These are phyloP conservation scores for Neopestalotiopsis rosae DNA, from an alignment of 2,329 filamentous ascomycete species.

Conservation along the genomic window DNA sequence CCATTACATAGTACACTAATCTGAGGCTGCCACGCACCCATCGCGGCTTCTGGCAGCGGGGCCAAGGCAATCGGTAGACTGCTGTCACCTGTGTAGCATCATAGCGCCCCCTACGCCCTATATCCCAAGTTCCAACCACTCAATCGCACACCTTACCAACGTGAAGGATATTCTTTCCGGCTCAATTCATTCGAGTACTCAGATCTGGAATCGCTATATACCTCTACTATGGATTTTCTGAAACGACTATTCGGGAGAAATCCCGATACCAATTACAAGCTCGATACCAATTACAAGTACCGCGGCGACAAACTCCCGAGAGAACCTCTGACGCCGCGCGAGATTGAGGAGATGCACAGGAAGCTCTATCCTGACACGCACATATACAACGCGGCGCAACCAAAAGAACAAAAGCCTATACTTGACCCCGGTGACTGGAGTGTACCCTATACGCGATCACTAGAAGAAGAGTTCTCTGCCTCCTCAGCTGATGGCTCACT, in stretches of 20 bases:
- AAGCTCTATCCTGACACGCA: not conserved
- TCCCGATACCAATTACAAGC: not conserved
- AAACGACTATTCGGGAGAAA: not conserved
- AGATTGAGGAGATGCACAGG: not conserved
- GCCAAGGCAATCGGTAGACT: not conserved
- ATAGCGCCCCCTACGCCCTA: no score
- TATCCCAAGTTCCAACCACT: not conserved
- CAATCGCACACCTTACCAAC: not conserved
- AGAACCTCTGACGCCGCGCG: not conserved
- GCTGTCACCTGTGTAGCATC: no score
- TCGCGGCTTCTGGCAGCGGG: not conserved
- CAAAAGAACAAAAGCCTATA: not conserved
- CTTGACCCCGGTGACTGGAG: not conserved
- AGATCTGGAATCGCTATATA: not conserved
- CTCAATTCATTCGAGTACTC: not conserved
- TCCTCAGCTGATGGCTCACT: not conserved
- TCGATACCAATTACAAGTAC: not conserved
- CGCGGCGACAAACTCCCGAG: not conserved
- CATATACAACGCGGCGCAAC: not conserved
- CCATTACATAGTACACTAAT: not conserved
- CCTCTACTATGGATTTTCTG: not conserved
- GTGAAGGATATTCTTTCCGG: not conserved
- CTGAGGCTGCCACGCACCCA: not conserved
- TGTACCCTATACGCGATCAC: not conserved
- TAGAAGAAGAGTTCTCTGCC: not conserved